phyloP scores from a whole-genome alignment of 2,329 filamentous ascomycete genomes.

The Periconia macrospinosa region DNA sequence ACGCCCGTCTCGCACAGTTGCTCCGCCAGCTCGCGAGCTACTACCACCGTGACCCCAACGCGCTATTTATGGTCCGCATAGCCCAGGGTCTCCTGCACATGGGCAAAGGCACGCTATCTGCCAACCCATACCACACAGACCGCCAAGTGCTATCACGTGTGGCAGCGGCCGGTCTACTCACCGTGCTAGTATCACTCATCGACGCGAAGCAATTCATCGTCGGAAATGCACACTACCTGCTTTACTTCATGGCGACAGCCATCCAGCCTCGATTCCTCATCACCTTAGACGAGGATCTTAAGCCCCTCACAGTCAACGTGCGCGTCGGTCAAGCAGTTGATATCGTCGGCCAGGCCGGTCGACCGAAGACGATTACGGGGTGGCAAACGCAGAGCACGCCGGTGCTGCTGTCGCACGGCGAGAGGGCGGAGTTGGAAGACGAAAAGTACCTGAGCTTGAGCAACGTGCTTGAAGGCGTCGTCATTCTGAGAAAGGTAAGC shows the following conservation, averaged over 20 bases:
- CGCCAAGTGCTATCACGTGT: conserved; percentile 93
- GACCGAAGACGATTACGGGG: conserved; percentile 97
- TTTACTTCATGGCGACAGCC: conserved; percentile 95
- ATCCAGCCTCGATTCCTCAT: conserved; percentile 97
- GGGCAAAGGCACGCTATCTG: conserved; percentile 95
- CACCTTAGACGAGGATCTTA: conserved; percentile 90
- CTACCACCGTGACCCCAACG: conserved; percentile 95
- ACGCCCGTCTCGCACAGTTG: conserved; percentile 91
- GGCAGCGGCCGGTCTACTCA: conserved; percentile 82
- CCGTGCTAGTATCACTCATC: conserved; percentile 90
- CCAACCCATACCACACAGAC: conserved; percentile 99
- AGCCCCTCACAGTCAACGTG: conserved; percentile 93
- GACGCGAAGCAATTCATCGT: conserved; percentile 87
- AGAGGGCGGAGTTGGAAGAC: conserved; percentile 94
- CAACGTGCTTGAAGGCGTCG: conserved; percentile 88
- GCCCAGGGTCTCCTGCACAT: conserved; percentile 97
- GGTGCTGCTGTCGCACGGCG: conserved; percentile 89
- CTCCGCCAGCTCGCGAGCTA: conserved; percentile 94
- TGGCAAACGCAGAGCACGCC: conserved; percentile 99
- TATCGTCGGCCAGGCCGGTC: conserved; percentile 93
- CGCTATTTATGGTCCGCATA: conserved; percentile 98
- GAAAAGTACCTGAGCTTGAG: conserved; percentile 94
- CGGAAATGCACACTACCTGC: conserved; percentile 80
- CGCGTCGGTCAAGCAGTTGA: conserved; percentile 97
- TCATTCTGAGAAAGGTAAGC: conserved; percentile 93